phyloP scores from a whole-genome alignment of 1,139 yeast species.

The Hansenula sp. region DNA sequence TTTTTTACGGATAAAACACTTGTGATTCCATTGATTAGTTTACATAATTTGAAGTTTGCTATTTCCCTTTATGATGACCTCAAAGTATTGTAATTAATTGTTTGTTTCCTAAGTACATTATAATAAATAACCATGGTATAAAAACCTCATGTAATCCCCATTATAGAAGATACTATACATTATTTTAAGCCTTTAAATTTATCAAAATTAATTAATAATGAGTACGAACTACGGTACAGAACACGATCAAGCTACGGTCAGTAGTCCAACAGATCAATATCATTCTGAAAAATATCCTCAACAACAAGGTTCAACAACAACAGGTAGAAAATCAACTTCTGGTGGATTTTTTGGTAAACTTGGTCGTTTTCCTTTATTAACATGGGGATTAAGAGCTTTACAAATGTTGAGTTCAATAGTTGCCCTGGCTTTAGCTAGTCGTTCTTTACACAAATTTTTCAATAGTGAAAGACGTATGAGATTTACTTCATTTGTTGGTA shows the following conservation, averaged over 20 bases:
- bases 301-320: neutral
- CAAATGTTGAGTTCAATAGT: constrained; percentile 12
- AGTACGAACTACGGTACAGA: too few species aligned
- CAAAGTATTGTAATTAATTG: too few species aligned
- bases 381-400: constrained; percentile 12
- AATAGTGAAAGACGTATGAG: constrained; percentile 19
- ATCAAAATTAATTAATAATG: too few species aligned
- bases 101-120: too few species aligned
- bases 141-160: neutral
- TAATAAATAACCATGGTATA: neutral
- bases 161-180: too few species aligned
- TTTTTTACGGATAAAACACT: too few species aligned
- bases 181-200: too few species aligned
- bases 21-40: too few species aligned
- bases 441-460: constrained; percentile 11
- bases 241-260: constrained; percentile 19
- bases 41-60: too few species aligned
- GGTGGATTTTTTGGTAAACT: constrained; percentile 3
- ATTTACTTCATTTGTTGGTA: constrained; percentile 12
- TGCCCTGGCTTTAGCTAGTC: constrained; percentile 14
- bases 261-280: constrained; percentile 14
- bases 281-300: constrained; percentile 10
- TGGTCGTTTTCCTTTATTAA: constrained; percentile 6
- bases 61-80: too few species aligned
- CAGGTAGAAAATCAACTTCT: neutral